Evolutionary conservation across 441 rosid species (phyloP).

Genomic region (Mallotus repandus): DNA sequence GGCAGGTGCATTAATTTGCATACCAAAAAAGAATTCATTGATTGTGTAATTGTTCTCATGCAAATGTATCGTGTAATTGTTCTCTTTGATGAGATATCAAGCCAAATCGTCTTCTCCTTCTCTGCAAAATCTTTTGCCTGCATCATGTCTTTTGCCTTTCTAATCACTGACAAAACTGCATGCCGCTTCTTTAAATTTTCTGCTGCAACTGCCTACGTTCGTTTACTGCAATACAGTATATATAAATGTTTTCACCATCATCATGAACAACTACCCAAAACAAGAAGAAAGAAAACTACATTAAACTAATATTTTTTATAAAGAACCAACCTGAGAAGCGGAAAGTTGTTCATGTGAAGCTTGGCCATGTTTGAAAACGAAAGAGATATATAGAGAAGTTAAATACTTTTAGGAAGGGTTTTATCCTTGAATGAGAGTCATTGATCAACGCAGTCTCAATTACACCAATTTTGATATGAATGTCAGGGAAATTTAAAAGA

Average conservation of each 20-base stretch:
- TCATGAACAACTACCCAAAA: background rate
- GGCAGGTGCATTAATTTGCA: too few relatives aligned
- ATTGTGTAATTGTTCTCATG: too few relatives aligned
- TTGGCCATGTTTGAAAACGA: conserved; percentile 23
- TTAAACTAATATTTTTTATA: too few relatives aligned
- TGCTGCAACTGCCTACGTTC: conserved; percentile 24
- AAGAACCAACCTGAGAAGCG: conserved; percentile 23
- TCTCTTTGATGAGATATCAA: too few relatives aligned
- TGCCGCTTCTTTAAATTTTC: conserved; percentile 22
- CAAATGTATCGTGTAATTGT: too few relatives aligned
- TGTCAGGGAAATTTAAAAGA: too few relatives aligned
- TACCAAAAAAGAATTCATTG: too few relatives aligned
- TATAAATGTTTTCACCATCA: background rate
- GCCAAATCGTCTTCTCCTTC: conserved; percentile 17
- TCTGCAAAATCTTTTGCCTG: conserved; percentile 1
- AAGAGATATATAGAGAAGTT: background rate
- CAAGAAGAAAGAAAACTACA: too few relatives aligned
- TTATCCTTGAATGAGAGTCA: too few relatives aligned
- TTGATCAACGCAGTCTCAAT: too few relatives aligned
- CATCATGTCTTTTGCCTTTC: conserved; percentile 20
- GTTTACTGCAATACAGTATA: conserved; percentile 6
- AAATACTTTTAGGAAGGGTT: too few relatives aligned
- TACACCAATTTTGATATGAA: too few relatives aligned
- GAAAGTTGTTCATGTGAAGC: conserved; percentile 25
- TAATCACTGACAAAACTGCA: conserved; percentile 3